A percentile compares a stretch with the other conserved stretches of the same genome.
Conservation (phyloP, 1,284 basidiomycete species). For the Melampsora americana region DNA sequence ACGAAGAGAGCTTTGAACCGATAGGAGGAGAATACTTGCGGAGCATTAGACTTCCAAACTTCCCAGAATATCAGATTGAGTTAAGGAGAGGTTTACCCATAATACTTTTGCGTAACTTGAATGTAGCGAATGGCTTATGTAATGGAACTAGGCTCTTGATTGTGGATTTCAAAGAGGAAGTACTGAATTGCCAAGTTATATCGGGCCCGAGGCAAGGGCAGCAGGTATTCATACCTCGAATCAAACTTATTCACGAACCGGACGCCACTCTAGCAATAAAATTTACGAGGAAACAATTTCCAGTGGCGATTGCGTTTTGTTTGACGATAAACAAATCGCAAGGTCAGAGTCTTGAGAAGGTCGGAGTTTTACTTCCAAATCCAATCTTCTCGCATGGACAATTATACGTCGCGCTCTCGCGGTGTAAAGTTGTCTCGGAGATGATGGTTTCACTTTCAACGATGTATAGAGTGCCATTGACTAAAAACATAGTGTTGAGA, state of each 20-base stretch:
- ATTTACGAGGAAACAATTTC: constrained; percentile 7
- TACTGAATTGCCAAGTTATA: not conserved
- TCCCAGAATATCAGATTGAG: not conserved
- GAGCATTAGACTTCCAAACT: not conserved
- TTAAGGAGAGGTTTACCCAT: not conserved
- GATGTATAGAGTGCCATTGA: too few species aligned
- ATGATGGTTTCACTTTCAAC: too few species aligned
- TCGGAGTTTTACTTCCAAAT: not conserved
- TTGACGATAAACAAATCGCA: constrained; percentile 18
- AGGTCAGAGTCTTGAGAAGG: not conserved
- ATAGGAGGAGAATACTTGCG: not conserved
- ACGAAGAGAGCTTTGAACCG: not conserved
- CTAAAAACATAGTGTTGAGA: too few species aligned
- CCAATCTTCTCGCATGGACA: constrained; percentile 19
- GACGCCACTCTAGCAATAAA: not conserved
- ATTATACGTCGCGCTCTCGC: constrained; percentile 13
- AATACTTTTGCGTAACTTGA: not conserved
- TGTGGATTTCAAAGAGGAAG: not conserved
- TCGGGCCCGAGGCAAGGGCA: not conserved
- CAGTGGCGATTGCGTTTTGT: not conserved
- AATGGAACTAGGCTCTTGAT: constrained; percentile 14
- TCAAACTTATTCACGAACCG: not conserved
- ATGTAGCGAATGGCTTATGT: not conserved
- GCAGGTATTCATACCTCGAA: not conserved
- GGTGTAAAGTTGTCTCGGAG: not conserved